phyloP scores from a whole-genome alignment of 2,329 filamentous ascomycete species.

The Fusarium hostae region DNA sequence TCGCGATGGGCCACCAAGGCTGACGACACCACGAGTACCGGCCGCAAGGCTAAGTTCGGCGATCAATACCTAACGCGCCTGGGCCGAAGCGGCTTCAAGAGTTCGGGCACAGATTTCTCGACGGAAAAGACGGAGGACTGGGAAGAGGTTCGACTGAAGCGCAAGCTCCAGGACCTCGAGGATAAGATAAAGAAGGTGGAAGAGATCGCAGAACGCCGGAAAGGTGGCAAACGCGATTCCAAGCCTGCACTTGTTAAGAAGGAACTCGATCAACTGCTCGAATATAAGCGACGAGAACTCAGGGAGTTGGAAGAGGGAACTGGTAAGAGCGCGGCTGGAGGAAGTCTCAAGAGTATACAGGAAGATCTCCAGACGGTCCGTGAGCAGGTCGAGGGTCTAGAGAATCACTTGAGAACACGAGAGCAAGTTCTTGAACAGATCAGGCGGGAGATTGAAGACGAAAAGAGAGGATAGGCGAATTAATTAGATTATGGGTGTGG shows the following conservation, averaged over 20 bases:
- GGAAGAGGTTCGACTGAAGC: slow-evolving; percentile 96
- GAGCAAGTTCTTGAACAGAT: slow-evolving; percentile 81
- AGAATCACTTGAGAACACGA: slow-evolving; percentile 81
- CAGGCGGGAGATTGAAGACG: slow-evolving; percentile 85
- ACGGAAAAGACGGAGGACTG: slow-evolving; percentile 90
- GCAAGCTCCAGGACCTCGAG: slow-evolving; percentile 89
- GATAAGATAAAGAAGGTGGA: slow-evolving; percentile 87
- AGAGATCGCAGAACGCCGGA: slow-evolving; percentile 72
- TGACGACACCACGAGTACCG: slow-evolving; percentile 83
- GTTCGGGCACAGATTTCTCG: slow-evolving; percentile 90
- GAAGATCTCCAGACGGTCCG: slow-evolving; percentile 91
- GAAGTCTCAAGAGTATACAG: slow-evolving; percentile 77
- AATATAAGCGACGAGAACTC: slow-evolving; percentile 89
- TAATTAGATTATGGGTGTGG: slow-evolving; percentile 22
- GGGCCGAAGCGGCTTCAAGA: slow-evolving; percentile 83
- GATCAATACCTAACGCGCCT: slow-evolving; percentile 95
- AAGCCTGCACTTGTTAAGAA: slow-evolving; percentile 94
- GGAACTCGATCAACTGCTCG: slow-evolving; percentile 91
- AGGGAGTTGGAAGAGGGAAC: slow-evolving; percentile 79
- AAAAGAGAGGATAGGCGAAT: slow-evolving; percentile 69
- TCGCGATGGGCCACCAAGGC: slow-evolving; percentile 83
- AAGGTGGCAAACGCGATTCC: slow-evolving; percentile 73
- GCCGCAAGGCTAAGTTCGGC: slow-evolving; percentile 95
- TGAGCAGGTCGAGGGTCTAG: slow-evolving; percentile 92
- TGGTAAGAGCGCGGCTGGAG: slow-evolving; percentile 74